Percentiles rank a stretch among this genome's conserved stretches.
Conservation (phyloP, 352 stramenopile species). For the Elongisporangium prolatum region DNA sequence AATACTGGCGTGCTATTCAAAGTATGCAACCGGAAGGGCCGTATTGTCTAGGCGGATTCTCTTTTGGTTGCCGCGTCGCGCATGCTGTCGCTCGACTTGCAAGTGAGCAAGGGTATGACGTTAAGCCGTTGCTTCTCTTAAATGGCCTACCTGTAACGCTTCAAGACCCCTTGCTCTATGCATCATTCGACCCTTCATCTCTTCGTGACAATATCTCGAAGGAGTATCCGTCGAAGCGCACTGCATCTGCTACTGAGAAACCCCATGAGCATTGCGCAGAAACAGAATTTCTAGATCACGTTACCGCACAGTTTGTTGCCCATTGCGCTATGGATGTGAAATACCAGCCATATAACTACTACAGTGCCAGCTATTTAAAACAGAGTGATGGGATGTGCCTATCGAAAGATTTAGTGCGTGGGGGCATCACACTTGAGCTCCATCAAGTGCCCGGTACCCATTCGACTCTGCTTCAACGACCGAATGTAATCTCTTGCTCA, state of each 20-base stretch:
- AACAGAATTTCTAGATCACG: slow-evolving; percentile 17
- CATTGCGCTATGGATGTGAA: slow-evolving; percentile 31
- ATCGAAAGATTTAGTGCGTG: background rate
- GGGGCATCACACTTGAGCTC: background rate
- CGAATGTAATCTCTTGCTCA: background rate
- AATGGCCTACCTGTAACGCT: slow-evolving; percentile 31
- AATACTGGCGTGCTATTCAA: slow-evolving; percentile 31
- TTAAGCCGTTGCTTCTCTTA: slow-evolving; percentile 34
- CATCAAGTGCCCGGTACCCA: background rate
- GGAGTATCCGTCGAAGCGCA: background rate
- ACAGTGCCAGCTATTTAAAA: slow-evolving; percentile 31
- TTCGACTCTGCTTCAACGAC: background rate
- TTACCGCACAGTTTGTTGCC: slow-evolving; percentile 27
- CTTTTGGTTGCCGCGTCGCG: slow-evolving; percentile 57
- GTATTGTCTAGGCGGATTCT: slow-evolving; percentile 51
- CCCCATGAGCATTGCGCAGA: background rate
- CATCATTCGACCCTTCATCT: background rate
- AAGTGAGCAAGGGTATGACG: slow-evolving; percentile 11
- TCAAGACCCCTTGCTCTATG: background rate
- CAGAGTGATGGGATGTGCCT: slow-evolving; percentile 19
- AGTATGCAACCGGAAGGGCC: slow-evolving; percentile 24
- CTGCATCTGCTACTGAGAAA: background rate
- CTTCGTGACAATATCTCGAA: background rate
- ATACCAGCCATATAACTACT: slow-evolving; percentile 26
- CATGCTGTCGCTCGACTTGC: slow-evolving; percentile 32